Conservation (phyloP, 495 filamentous ascomycete genomes). For the Neohortaea acidophila region DNA sequence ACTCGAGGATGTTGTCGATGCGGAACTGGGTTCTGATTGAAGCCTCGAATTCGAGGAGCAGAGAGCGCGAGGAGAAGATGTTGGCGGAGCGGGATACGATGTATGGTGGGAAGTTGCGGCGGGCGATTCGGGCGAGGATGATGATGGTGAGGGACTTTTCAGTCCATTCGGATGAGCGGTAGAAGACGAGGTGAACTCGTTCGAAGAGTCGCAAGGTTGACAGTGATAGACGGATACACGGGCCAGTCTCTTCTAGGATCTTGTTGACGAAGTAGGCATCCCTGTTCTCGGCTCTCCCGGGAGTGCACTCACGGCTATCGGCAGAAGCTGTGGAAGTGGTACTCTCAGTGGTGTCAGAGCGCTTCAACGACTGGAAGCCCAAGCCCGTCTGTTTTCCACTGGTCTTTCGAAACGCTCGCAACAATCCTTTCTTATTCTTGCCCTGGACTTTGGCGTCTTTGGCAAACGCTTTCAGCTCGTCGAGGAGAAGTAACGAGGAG, state of each 20-base stretch:
- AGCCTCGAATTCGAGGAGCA: constrained; percentile 77
- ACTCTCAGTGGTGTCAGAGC: constrained; percentile 35
- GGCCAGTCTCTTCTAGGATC: constrained; percentile 65
- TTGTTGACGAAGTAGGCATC: constrained; percentile 53
- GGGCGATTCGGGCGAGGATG: constrained; percentile 76
- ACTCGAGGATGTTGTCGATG: constrained; percentile 74
- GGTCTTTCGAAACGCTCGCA: constrained; percentile 51
- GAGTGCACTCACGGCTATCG: constrained; percentile 13
- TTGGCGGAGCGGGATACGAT: constrained; percentile 80
- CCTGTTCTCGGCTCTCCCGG: constrained; percentile 21
- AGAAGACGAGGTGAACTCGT: constrained; percentile 88
- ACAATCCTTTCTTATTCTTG: constrained; percentile 73
- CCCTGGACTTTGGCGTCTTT: constrained; percentile 79
- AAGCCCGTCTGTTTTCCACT: constrained; percentile 62
- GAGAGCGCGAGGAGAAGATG: constrained; percentile 63
- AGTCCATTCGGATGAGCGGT: constrained; percentile 91
- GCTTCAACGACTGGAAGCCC: constrained; percentile 40
- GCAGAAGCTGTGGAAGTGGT: constrained; percentile 13
- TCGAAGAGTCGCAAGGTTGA: constrained; percentile 74
- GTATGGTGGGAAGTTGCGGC: constrained; percentile 77
- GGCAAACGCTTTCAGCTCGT: constrained; percentile 72
- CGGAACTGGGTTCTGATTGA: constrained; percentile 67
- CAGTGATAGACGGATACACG: constrained; percentile 65
- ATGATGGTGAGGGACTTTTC: constrained; percentile 93
- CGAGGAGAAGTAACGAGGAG: constrained; percentile 59